Evolutionary conservation across 2,329 filamentous ascomycete genomes (phyloP), one percentile per base, ranked within the genome.

Genomic region (Pseudocercospora fuligena): DNA sequence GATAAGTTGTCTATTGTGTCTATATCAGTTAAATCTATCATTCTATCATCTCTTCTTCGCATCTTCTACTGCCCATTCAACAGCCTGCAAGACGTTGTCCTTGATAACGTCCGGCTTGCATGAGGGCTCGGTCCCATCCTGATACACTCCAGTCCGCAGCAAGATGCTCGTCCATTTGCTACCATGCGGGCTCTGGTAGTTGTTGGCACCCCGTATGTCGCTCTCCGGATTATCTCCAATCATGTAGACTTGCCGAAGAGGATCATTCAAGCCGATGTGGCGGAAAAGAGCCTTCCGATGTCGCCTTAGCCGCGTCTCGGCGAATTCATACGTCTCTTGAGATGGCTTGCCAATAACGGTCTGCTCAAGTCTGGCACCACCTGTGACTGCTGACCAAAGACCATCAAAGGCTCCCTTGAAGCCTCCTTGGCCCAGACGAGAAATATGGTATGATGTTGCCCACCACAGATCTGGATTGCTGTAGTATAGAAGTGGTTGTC

Each of bases 381-480:
- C 85, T 0, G 92, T 96, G 4, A 92, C 82, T 21, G 89, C 87
- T 5, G 82, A 78, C 93, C 93, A 97, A 0, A 95, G 86, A 0
- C 93, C 94, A 70, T 89, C 87, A 16, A 98, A 81, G 0, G 93
- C 92, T 53, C 90, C 90, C 68, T 92, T 88, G 80, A 98, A 98
- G 0, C 92, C 93, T 19, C 95, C 95, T 78, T 97, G 95, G 0
- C 94, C 95, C 49, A 98, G 87, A 5, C 95, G 90, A 31, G 94
- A 92, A 59, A 94, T 86, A 67, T 91, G 92, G 78, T 97, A 94
- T 36, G 87, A 87, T 0, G 93, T 91, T 60, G 93, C 91, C 94
- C 94, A 99, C 74, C 93, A 86, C 3, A 98, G 82, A 79, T 99
- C 95, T 1, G 92, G 88, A 78, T 98, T 98, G 54, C 90, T 94